Evolutionary conservation across 805 yeast genomes (phyloP).

Genomic region (Wickerhamiella bombiphila): DNA sequence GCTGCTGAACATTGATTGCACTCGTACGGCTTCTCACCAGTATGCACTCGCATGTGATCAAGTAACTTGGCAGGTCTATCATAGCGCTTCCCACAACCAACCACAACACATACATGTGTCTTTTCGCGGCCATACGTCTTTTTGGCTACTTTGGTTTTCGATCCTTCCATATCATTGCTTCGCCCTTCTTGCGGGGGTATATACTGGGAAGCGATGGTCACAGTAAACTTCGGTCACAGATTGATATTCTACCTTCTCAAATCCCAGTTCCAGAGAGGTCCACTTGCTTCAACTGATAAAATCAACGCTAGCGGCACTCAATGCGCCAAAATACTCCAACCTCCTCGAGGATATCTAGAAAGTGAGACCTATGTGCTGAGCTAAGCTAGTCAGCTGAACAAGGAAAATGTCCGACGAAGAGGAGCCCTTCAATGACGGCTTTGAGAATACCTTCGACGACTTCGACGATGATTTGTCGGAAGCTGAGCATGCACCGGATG

Average conservation of each 20-base stretch:
- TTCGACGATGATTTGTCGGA: conserved; percentile 66
- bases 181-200: too few species aligned
- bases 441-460: conserved; percentile 56
- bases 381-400: too few species aligned
- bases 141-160: neutral
- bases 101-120: conserved; percentile 39
- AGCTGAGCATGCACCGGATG: conserved; percentile 38
- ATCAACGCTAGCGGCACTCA: too few species aligned
- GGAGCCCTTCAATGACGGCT: conserved; percentile 38
- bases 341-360: too few species aligned
- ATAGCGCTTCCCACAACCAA: conserved; percentile 61
- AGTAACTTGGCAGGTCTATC: conserved; percentile 67
- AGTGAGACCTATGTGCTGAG: too few species aligned
- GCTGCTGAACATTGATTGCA: conserved; percentile 53
- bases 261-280: too few species aligned
- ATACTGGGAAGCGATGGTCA: too few species aligned
- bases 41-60: conserved; percentile 68
- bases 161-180: too few species aligned
- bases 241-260: too few species aligned
- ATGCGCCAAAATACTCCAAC: too few species aligned
- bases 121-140: conserved; percentile 32
- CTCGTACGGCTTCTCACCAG: conserved; percentile 59
- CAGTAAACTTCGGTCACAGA: too few species aligned
- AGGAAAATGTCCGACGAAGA: conserved; percentile 32
- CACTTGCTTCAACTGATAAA: too few species aligned